phyloP scores from a whole-genome alignment of 129 eudicot genomes.

The Flaveria sonorensis region DNA sequence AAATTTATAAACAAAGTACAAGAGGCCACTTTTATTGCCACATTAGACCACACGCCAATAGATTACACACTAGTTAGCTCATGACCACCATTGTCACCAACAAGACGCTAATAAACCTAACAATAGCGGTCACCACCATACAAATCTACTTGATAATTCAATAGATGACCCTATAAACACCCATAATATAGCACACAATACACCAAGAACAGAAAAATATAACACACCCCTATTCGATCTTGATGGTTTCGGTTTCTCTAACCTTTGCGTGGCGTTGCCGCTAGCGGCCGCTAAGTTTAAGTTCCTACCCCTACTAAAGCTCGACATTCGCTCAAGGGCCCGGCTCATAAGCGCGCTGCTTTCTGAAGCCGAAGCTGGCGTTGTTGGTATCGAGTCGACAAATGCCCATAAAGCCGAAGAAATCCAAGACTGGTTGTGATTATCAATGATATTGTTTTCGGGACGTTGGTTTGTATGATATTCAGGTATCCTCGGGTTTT shows the following conservation, averaged over 20 bases:
- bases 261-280: constrained; percentile 23
- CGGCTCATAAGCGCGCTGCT: constrained; percentile 55
- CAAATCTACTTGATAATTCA: constrained; percentile 34
- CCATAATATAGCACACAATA: constrained; percentile 66
- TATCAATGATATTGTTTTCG: constrained; percentile 28
- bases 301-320: constrained; percentile 65
- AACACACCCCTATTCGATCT: constrained; percentile 45
- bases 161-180: constrained; percentile 48
- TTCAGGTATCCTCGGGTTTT: constrained; percentile 37
- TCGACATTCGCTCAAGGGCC: constrained; percentile 79
- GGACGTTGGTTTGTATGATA: constrained; percentile 45
- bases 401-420: constrained; percentile 74
- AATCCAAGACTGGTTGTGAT: constrained; percentile 54
- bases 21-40: constrained; percentile 3
- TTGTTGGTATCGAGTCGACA: constrained; percentile 86
- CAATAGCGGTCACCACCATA: constrained; percentile 24
- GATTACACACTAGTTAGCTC: constrained; percentile 1
- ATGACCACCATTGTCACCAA: constrained; percentile 1
- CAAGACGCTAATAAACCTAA: not conserved
- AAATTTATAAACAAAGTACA: not conserved
- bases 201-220: constrained; percentile 58
- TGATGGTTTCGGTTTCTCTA: constrained; percentile 35
- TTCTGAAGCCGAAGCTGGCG: constrained; percentile 95
- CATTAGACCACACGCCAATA: not conserved
- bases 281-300: constrained; percentile 19